These are phyloP conservation scores for Citrus cavaleriei DNA, from an alignment of 345 rosid species.

Conservation along the genomic window DNA sequence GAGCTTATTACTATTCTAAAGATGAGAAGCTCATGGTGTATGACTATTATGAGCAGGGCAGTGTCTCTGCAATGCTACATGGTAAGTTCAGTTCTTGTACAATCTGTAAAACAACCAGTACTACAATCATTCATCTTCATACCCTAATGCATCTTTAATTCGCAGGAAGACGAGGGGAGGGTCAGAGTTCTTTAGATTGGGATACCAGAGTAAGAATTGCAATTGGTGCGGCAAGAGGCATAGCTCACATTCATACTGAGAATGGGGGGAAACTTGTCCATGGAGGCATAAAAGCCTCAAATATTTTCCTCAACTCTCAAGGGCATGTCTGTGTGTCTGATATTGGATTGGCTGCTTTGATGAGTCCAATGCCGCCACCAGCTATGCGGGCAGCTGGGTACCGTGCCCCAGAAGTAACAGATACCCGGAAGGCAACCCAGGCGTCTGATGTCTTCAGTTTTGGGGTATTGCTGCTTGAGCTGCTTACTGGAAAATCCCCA, in stretches of 20 bases:
- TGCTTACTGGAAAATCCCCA: conserved; percentile 81
- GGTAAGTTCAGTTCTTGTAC: conserved; percentile 40
- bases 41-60: conserved; percentile 65
- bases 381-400: conserved; percentile 65
- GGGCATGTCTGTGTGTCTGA: conserved; percentile 71
- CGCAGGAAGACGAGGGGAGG: conserved; percentile 61
- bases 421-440: conserved; percentile 71
- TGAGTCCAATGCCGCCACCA: conserved; percentile 60
- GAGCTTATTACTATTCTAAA: conserved; percentile 84
- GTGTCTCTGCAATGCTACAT: conserved; percentile 70
- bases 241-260: conserved; percentile 64
- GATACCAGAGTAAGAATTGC: conserved; percentile 69
- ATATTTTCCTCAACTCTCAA: conserved; percentile 63
- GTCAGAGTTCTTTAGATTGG: conserved; percentile 67
- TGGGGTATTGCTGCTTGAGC: conserved; percentile 83
- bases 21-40: conserved; percentile 95
- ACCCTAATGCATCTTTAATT: neutral
- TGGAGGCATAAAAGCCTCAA: conserved; percentile 87
- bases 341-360: conserved; percentile 62
- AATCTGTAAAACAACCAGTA: neutral
- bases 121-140: neutral
- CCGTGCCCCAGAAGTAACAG: conserved; percentile 90
- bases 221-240: conserved; percentile 77
- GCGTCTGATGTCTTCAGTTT: conserved; percentile 80
- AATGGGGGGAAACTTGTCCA: conserved; percentile 76